Percentiles rank a stretch among this genome's conserved stretches.
phyloP scores from a whole-genome alignment of 805 yeast genomes.

The Brettanomyces bruxellensis region DNA sequence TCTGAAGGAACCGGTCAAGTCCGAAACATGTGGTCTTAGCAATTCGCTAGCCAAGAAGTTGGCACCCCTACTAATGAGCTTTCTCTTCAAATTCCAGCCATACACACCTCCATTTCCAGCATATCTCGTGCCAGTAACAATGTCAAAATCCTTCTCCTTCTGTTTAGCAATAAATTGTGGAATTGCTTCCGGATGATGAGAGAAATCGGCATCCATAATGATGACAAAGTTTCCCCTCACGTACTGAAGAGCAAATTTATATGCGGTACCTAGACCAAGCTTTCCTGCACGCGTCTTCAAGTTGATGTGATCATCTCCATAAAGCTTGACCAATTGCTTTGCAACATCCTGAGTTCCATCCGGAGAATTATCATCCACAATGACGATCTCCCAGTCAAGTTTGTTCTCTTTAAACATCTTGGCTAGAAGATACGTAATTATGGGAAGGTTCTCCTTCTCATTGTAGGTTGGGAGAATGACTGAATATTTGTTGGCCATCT shows the following conservation, averaged over 20 bases:
- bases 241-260: conserved; percentile 64
- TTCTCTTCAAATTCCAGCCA: conserved; percentile 79
- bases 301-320: conserved; percentile 52
- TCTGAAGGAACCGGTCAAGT: conserved; percentile 70
- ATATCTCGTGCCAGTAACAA: conserved; percentile 52
- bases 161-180: conserved; percentile 67
- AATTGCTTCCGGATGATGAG: conserved; percentile 74
- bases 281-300: conserved; percentile 69
- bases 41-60: conserved; percentile 67
- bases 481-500: conserved; percentile 45
- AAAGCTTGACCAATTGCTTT: conserved; percentile 44
- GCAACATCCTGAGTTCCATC: conserved; percentile 77
- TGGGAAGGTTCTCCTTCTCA: conserved; percentile 62
- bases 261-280: conserved; percentile 74
- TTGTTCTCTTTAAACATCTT: conserved; percentile 50
- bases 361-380: conserved; percentile 74
- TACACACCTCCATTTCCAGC: conserved; percentile 77
- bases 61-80: conserved; percentile 71
- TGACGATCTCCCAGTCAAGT: conserved; percentile 66
- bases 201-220: conserved; percentile 80
- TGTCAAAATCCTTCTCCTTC: conserved; percentile 39
- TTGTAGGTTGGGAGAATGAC: conserved; percentile 73
- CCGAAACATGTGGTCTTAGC: conserved; percentile 64
- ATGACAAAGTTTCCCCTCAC: conserved; percentile 69
- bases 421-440: conserved; percentile 59